phyloP scores from a whole-genome alignment of 225 moss, liverwort and hornwort species.

The Anthoceros angustus region DNA sequence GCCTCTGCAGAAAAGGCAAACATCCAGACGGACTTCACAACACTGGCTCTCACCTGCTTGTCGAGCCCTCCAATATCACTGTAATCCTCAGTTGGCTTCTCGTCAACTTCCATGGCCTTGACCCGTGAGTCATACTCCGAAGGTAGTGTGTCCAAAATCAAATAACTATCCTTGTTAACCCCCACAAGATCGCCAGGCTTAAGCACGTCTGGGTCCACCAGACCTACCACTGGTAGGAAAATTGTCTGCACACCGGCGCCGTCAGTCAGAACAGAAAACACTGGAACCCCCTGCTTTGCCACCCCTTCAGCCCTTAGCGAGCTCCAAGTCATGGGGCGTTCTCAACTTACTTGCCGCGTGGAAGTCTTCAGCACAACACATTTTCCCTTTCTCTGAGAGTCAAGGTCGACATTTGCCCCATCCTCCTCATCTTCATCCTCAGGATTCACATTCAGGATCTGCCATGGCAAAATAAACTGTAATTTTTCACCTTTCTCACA shows the following conservation, averaged over 20 bases:
- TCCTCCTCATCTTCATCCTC: slow-evolving; percentile 97
- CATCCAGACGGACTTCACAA: background rate
- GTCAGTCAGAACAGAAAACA: background rate
- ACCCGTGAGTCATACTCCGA: slow-evolving; percentile 94
- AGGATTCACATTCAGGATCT: slow-evolving; percentile 91
- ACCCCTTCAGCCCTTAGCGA: background rate
- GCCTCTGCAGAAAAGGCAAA: background rate
- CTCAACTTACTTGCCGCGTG: slow-evolving; percentile 65
- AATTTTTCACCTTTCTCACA: slow-evolving; percentile 8
- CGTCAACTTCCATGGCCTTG: slow-evolving; percentile 97
- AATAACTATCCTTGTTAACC: slow-evolving; percentile 93
- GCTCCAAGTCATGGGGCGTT: background rate
- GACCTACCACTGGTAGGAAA: slow-evolving; percentile 82
- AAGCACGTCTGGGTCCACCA: slow-evolving; percentile 80
- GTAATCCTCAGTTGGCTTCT: slow-evolving; percentile 95
- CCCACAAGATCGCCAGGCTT: slow-evolving; percentile 95
- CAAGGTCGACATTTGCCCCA: slow-evolving; percentile 92
- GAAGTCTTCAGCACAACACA: slow-evolving; percentile 97
- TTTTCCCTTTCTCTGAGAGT: slow-evolving; percentile 95
- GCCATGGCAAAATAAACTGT: slow-evolving; percentile 1
- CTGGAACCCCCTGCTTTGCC: background rate
- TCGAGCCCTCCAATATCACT: slow-evolving; percentile 90
- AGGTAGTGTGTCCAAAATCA: slow-evolving; percentile 87
- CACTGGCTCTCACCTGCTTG: slow-evolving; percentile 46
- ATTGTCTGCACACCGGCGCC: background rate